A percentile compares a stretch with the other conserved stretches of the same genome.
Evolutionary conservation across 202 grass and related monocot genomes (phyloP).

Genomic region (Hordeum pubiflorum): DNA sequence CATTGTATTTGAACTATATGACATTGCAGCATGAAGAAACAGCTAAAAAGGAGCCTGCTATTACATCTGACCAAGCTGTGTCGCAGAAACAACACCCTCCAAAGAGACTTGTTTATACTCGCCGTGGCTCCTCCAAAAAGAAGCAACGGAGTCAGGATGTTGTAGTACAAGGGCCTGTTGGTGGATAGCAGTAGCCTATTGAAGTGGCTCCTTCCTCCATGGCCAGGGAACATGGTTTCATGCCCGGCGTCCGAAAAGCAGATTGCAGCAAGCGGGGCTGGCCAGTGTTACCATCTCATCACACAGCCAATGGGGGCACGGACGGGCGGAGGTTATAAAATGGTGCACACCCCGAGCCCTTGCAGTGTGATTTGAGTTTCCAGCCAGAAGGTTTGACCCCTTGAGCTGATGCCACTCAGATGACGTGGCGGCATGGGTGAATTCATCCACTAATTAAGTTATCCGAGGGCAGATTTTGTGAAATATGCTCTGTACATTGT

Average conservation of each 20-base stretch:
- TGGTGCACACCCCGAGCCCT: background rate
- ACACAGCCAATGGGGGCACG: constrained; percentile 5
- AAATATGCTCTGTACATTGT: constrained; percentile 30
- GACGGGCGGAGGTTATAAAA: background rate
- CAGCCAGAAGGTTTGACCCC: constrained; percentile 12
- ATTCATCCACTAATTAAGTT: constrained; percentile 35
- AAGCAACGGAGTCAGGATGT: constrained; percentile 39
- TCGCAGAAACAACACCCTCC: constrained; percentile 73
- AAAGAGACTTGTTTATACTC: constrained; percentile 85
- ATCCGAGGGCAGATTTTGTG: constrained; percentile 43
- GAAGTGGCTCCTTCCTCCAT: background rate
- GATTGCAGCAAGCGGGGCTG: constrained; percentile 32
- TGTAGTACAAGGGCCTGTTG: constrained; percentile 50
- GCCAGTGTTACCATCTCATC: constrained; percentile 20
- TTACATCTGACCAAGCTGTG: constrained; percentile 50
- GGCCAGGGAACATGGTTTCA: constrained; percentile 18
- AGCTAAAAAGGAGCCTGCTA: constrained; percentile 48
- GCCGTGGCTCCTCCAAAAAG: constrained; percentile 65
- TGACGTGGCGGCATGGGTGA: constrained; percentile 14
- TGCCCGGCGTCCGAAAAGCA: background rate
- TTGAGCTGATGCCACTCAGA: background rate
- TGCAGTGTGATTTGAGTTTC: constrained; percentile 24
- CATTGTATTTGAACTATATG: constrained; percentile 18
- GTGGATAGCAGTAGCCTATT: constrained; percentile 46
- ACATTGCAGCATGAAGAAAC: constrained; percentile 39